Evolutionary conservation across 2,329 filamentous ascomycete genomes (phyloP), one percentile per base, ranked within the genome.

Genomic region (Talaromyces amestolkiae): DNA sequence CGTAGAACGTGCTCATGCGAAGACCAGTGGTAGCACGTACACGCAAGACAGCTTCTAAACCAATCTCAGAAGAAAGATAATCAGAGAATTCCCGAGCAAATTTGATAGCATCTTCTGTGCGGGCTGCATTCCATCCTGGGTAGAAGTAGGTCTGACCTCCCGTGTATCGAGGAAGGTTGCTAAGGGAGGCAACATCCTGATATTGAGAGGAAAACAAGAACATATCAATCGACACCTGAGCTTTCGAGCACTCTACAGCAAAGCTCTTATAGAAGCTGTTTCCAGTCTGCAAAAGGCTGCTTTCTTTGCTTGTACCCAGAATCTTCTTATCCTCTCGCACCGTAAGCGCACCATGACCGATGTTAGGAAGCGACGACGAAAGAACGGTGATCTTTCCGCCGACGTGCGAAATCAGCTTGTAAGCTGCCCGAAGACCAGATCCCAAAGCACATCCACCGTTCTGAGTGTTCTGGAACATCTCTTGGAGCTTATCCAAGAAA

Each of bases 241-340:
- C 96, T 83, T 99, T 99, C 43, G 93, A 97, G 79, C 95, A 99
- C 77, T 99, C 95, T 3, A 99, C 95, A 0, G 95, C 95, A 74
- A 99, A 99, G 73, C 92, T 96, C 84, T 99, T 99, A 85, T 98
- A 99, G 80, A 98, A 99, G 74, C 91, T 93, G 81, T 93, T 97
- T 47, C 88, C 91, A 0, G 95, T 97, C 77, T 98, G 94, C 61
- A 99, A 82, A 37, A 99, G 85, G 68, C 86, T 84, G 69, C 87
- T 92, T 77, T 99, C 95, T 78, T 97, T 97, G 70, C 90, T 93
- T 1, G 95, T 99, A 41, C 95, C 95, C 27, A 99, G 83, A 17
- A 96, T 80, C 80, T 97, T 97, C 84, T 97, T 97, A 79, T 99
- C 93, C 79, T 98, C 94, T 73, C 95, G 87, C 87, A 96, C 91